Evolutionary conservation across 495 filamentous ascomycete genomes (phyloP), one percentile per base, ranked within the genome.

Genomic region (Trichoderma orchidacearum): DNA sequence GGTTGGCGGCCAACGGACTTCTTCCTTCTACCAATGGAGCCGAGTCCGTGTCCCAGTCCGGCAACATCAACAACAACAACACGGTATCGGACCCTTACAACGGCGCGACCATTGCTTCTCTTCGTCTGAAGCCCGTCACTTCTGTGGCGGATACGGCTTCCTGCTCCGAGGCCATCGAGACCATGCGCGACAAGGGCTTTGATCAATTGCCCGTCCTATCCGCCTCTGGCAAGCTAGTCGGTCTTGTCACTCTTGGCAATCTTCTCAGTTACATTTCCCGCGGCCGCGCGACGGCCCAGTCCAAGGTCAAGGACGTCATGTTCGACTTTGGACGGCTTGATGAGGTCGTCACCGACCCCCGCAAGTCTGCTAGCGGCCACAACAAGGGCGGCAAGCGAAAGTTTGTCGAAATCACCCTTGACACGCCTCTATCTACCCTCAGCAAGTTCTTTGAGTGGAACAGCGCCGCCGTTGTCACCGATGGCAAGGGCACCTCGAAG

Each of bases 381-480:
- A 67, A 61, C 3, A 76, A 70, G 53, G 48, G 18, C 29, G 27
- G 32, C 31, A 75, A 77, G 64, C 79, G 85, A 60, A 85, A 85
- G 67, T 98, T 93, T 66, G 84, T 96, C 25, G 86, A 96, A 72
- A 96, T 98, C 63, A 96, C 94, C 5, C 70, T 87, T 65, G 87
- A 95, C 58, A 98, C 93, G 9, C 87, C 86, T 9, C 71, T 98
- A 30, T 80, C 79, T 55, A 86, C 86, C 36, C 73, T 98, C 34
- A 90, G 87, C 67, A 80, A 85, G 53, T 98, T 98, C 73, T 89
- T 98, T 62, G 91, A 96, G 70, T 96, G 94, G 88, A 97, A 97
- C 69, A 90, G 85, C 64, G 90, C 93, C 13, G 94, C 93, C 2
- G 80, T 97, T 52, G 89, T 97, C 1, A 97, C 90, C 12, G 89